phyloP scores from a whole-genome alignment of 176 grass and related monocot species.

The Alopecurus myosuroides region DNA sequence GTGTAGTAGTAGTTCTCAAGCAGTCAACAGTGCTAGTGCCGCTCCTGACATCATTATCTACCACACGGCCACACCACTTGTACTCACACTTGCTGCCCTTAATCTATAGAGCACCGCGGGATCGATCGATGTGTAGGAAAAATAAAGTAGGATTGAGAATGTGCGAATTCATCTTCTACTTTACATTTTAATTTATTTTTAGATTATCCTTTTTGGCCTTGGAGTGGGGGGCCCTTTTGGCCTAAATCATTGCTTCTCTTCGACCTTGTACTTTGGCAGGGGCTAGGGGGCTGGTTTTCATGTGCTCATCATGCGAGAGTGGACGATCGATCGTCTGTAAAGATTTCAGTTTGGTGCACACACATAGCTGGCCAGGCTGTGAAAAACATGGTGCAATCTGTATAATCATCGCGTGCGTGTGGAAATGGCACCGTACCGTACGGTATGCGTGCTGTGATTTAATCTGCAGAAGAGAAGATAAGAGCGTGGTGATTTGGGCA shows the following conservation, averaged over 20 bases:
- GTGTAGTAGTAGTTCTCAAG: no score
- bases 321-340: constrained; percentile 7
- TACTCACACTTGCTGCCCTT: background rate
- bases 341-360: background rate
- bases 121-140: background rate
- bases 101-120: background rate
- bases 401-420: background rate
- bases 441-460: background rate
- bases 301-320: constrained; percentile 25
- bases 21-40: background rate
- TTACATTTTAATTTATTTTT: background rate
- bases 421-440: background rate
- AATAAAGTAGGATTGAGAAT: background rate
- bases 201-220: background rate
- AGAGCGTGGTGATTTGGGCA: background rate
- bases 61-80: background rate
- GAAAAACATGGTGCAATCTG: background rate
- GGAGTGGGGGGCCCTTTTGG: background rate
- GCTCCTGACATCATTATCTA: background rate
- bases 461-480: background rate
- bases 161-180: background rate
- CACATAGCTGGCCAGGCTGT: background rate
- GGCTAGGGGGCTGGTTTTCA: constrained; percentile 15
- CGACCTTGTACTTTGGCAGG: constrained; percentile 34
- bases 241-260: constrained; percentile 33